phyloP scores from a whole-genome alignment of 306 rosid genomes.

The Ammopiptanthus mongolicus region DNA sequence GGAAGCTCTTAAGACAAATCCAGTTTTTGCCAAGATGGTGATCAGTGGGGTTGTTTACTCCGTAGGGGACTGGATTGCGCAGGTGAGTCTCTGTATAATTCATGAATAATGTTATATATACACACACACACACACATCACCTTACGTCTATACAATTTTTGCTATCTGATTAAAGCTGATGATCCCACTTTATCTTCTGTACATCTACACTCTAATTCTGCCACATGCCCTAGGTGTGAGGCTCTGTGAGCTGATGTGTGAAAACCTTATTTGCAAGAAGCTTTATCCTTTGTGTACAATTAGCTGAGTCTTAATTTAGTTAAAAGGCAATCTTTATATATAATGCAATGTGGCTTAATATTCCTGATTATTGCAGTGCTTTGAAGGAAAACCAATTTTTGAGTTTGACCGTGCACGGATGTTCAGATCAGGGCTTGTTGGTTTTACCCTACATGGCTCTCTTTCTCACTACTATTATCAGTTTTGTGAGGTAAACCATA shows the following conservation, averaged over 20 bases:
- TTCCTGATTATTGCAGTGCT: slow-evolving; percentile 56
- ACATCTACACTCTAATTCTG: no score
- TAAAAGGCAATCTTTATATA: neutral
- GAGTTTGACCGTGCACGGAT: slow-evolving; percentile 86
- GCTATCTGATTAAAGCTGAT: no score
- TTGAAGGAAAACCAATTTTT: slow-evolving; percentile 89
- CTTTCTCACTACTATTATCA: slow-evolving; percentile 94
- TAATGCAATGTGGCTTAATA: neutral
- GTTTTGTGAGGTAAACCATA: slow-evolving; percentile 71
- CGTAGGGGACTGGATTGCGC: slow-evolving; percentile 96
- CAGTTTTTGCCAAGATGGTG: slow-evolving; percentile 93
- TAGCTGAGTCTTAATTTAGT: neutral
- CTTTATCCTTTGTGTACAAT: neutral
- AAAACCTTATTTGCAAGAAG: neutral
- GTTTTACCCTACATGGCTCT: slow-evolving; percentile 95
- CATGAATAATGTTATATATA: neutral
- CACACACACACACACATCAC: neutral
- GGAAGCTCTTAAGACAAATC: slow-evolving; percentile 92
- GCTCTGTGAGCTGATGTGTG: neutral
- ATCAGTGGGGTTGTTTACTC: slow-evolving; percentile 97
- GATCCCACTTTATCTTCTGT: no score
- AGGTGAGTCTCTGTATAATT: slow-evolving; percentile 42
- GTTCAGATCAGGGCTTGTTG: slow-evolving; percentile 94
- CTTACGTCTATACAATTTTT: no score
- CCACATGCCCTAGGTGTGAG: neutral